Base-by-base conservation (phyloP, 768 basidiomycete species). In the Tylopilus sp. region DNA sequence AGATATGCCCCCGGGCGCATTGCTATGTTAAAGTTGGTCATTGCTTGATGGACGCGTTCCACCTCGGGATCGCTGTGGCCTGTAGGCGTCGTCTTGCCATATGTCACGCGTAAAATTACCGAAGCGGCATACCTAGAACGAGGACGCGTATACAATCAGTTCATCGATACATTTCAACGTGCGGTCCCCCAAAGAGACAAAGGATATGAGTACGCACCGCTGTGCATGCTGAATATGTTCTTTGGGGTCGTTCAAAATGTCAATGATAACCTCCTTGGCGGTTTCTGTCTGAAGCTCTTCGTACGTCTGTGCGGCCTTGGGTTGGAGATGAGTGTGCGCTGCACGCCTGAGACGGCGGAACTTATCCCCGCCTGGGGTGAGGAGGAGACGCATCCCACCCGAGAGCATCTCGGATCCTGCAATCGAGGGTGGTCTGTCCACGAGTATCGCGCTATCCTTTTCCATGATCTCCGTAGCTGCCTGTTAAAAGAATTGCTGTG, bases 381-480 rank as follows among this genome's bases (percentile, higher is more conserved):
- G 60, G 29, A 84, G 48, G 22, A 80, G 71, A 24, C 80, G 68
- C 82, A 83, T 81, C 0, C 78, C 80, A 2, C 77, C 77, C 0
- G 77, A 79, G 1, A 84, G 67, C 0, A 80, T 79, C 40, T 83
- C 81, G 2, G 78, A 77, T 0, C 75, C 82, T 0, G 83, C 73
- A 41, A 83, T 78, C 19, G 66, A 69, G 3, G 60, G 59, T 12
- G 82, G 82, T 30, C 83, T 67, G 56, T 85, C 82, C 0, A 72
- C 75, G 14, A 78, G 68, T 0, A 69, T 58, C 0, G 74, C 77
- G 0, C 83, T 81, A 58, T 82, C 78, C 42, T 79, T 78, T 63
- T 84, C 83, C 80, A 84, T 79, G 50, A 84, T 77, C 5, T 84
- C 80, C 0, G 78, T 69, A 0, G 81, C 81, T 4, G 76, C 77